These are phyloP conservation scores for Mycena indigotica DNA, from an alignment of 768 basidiomycete species.

Conservation along the genomic window DNA sequence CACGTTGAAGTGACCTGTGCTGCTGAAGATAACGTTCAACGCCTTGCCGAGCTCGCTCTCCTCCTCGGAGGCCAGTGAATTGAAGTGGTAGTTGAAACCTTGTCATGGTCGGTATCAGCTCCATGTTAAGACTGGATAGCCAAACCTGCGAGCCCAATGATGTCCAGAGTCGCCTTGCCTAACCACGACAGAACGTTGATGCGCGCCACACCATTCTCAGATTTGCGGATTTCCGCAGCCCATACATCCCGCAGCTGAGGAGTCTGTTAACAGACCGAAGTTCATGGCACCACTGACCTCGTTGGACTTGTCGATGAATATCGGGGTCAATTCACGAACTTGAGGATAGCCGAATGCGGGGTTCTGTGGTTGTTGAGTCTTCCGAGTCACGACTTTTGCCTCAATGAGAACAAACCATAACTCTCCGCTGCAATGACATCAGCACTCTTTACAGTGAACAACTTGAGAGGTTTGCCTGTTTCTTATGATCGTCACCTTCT, in stretches of 20 bases:
- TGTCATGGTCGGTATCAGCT: conserved; percentile 10
- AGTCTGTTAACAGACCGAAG: not conserved
- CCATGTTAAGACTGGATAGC: conserved; percentile 45
- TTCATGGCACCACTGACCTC: conserved; percentile 24
- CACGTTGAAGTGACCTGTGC: conserved; percentile 35
- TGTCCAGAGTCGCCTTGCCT: conserved; percentile 56
- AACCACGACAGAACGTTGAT: conserved; percentile 56
- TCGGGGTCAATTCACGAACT: conserved; percentile 43
- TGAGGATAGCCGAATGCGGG: conserved; percentile 51
- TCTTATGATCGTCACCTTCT: conserved; percentile 27
- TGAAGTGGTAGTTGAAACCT: conserved; percentile 24
- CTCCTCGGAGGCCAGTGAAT: conserved; percentile 22
- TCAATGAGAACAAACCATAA: conserved; percentile 30
- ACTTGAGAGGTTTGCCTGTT: no score
- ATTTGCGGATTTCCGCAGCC: conserved; percentile 26
- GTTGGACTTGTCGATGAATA: conserved; percentile 42
- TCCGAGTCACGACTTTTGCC: no score
- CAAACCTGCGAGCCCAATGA: conserved; percentile 58
- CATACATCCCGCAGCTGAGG: conserved; percentile 38
- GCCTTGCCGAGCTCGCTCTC: conserved; percentile 46
- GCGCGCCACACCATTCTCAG: conserved; percentile 16
- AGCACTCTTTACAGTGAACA: no score
- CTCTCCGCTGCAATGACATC: conserved; percentile 29
- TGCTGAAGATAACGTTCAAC: conserved; percentile 46
- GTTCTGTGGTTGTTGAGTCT: no score